A percentile compares a stretch with the other conserved stretches of the same genome.
These are phyloP conservation scores for Leptographium lundbergii DNA, from an alignment of 2,329 filamentous ascomycete species.

Conservation along the genomic window DNA sequence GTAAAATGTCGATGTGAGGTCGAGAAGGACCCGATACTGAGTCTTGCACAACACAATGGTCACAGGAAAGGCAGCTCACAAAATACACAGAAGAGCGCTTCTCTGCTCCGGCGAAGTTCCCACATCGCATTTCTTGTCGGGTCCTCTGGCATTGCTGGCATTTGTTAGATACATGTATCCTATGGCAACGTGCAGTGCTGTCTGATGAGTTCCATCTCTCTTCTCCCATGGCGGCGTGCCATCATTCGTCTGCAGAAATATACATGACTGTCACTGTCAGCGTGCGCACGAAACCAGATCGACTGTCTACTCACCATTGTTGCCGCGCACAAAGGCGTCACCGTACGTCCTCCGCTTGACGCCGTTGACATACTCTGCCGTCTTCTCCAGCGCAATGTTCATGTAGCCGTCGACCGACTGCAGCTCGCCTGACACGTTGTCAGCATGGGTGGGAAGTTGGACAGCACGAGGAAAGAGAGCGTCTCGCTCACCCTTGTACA, in stretches of 20 bases:
- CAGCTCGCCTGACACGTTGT: constrained; percentile 61
- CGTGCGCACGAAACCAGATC: neutral
- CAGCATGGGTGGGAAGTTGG: neutral
- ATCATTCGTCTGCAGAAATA: constrained; percentile 43
- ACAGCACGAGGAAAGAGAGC: too few relatives aligned
- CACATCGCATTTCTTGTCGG: too few relatives aligned
- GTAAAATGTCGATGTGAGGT: constrained; percentile 10
- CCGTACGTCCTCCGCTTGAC: constrained; percentile 73
- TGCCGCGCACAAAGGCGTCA: constrained; percentile 89
- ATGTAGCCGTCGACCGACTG: constrained; percentile 98
- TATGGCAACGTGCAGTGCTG: neutral
- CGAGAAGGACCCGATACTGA: too few relatives aligned
- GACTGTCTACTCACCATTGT: constrained; percentile 57
- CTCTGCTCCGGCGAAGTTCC: too few relatives aligned
- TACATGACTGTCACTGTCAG: constrained; percentile 47
- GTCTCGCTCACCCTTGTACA: constrained; percentile 73
- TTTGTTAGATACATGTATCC: neutral
- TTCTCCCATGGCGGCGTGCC: too few relatives aligned
- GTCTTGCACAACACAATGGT: neutral
- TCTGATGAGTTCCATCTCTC: neutral
- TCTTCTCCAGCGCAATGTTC: constrained; percentile 98
- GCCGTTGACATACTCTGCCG: constrained; percentile 81
- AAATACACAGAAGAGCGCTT: neutral
- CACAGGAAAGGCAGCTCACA: neutral
- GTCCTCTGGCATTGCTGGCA: neutral